Evolutionary conservation across 495 filamentous ascomycete species (phyloP), one percentile per base, ranked within the genome.

Genomic region (Neurospora sublineolata): DNA sequence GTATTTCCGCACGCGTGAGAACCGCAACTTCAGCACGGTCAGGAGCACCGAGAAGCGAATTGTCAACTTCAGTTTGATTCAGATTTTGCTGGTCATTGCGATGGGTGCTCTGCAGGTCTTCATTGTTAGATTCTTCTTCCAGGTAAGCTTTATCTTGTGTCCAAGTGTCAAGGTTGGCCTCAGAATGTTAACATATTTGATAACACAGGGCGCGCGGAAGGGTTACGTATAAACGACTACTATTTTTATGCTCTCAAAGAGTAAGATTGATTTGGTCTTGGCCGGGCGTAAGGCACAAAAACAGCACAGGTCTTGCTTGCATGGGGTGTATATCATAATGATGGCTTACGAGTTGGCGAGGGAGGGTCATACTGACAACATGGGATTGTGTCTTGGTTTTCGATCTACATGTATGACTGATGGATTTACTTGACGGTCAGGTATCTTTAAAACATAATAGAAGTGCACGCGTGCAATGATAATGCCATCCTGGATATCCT

Each of bases 31-130:
- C 83, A 97, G 93, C 82, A 99, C 96, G 6, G 96, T 99, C 70
- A 87, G 93, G 79, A 97, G 93, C 82, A 99, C 96, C 37, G 96
- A 99, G 84, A 87, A 86, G 74, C 86, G 96, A 60, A 98, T 99
- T 75, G 94, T 97, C 83, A 97, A 97, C 80, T 97, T 99, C 83
- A 97, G 92, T 77, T 85, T 99, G 67, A 91, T 97, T 71, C 96
- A 99, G 84, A 89, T 90, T 73, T 83, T 89, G 73, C 89, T 98
- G 88, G 95, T 98, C 87, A 87, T 98, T 73, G 91, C 90, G 52
- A 99, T 99, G 96, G 95, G 94, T 36, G 94, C 89, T 38, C 83
- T 99, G 79, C 96, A 99, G 84, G 96, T 99, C 38, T 98, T 99
- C 78, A 90, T 99, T 77, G 96, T 99, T 75, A 84, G 93, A 72